phyloP scores from a whole-genome alignment of 176 grass and related monocot genomes.

The Cenchrus fungigraminus region DNA sequence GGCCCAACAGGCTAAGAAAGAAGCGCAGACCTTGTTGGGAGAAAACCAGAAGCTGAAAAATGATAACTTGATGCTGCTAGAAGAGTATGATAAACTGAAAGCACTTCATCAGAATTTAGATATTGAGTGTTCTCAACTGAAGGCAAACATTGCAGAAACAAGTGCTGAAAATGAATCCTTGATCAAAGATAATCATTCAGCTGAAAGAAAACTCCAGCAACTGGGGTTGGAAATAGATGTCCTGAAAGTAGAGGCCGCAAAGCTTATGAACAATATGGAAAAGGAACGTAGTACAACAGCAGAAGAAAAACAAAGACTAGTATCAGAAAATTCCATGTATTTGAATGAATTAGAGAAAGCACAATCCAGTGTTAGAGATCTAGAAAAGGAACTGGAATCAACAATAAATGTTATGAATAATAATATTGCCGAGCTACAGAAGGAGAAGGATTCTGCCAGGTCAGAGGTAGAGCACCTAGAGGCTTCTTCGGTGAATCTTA shows the following conservation, averaged over 20 bases:
- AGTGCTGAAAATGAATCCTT: constrained; percentile 57
- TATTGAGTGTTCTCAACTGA: constrained; percentile 48
- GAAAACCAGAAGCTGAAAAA: constrained; percentile 66
- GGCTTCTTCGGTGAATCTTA: constrained; percentile 53
- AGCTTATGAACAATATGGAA: constrained; percentile 42
- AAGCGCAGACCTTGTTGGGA: constrained; percentile 44
- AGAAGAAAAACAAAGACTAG: constrained; percentile 51
- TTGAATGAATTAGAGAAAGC: constrained; percentile 54
- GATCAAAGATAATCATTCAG: constrained; percentile 42
- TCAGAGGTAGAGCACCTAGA: constrained; percentile 40
- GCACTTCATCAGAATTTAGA: constrained; percentile 46
- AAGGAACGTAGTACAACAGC: constrained; percentile 36
- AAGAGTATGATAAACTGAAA: constrained; percentile 52
- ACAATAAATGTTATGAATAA: constrained; percentile 41
- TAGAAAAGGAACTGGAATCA: constrained; percentile 52
- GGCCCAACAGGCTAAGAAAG: constrained; percentile 41
- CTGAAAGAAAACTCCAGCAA: constrained; percentile 50
- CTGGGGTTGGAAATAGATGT: constrained; percentile 40
- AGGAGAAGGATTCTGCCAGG: constrained; percentile 20
- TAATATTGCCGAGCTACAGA: constrained; percentile 39
- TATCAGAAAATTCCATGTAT: constrained; percentile 44
- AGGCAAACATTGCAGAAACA: constrained; percentile 37
- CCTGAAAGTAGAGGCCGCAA: constrained; percentile 53
- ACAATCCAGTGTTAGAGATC: constrained; percentile 24
- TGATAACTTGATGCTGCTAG: constrained; percentile 49